A percentile compares a stretch with the other conserved stretches of the same genome.
Evolutionary conservation across 768 basidiomycete genomes (phyloP).

Genomic region (Serendipita indica): DNA sequence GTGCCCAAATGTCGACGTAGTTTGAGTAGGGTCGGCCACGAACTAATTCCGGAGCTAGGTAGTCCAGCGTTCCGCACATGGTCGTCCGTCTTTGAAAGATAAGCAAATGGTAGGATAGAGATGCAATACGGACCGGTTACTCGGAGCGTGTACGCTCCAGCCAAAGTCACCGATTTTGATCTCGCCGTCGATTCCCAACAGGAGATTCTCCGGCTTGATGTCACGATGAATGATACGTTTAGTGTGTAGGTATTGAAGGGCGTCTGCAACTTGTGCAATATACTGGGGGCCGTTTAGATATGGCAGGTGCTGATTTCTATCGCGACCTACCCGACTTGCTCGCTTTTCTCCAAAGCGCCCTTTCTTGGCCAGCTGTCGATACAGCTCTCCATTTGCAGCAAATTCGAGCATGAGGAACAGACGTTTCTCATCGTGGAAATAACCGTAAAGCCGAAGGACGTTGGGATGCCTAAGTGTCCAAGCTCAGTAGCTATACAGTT

Average conservation of each 20-base stretch:
- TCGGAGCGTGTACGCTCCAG: conserved; percentile 94
- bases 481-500: background rate
- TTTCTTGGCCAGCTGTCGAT: conserved; percentile 25
- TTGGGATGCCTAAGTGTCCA: conserved; percentile 24
- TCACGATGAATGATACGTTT: conserved; percentile 38
- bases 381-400: conserved; percentile 27
- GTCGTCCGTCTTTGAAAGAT: conserved; percentile 25
- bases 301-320: background rate
- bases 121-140: conserved; percentile 37
- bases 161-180: conserved; percentile 60
- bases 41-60: conserved; percentile 37
- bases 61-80: conserved; percentile 33
- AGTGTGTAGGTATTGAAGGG: conserved; percentile 29
- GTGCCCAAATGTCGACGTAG: conserved; percentile 34
- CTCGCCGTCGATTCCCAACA: conserved; percentile 31
- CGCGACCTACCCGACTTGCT: conserved; percentile 22
- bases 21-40: conserved; percentile 29
- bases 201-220: conserved; percentile 36
- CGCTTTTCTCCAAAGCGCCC: conserved; percentile 25
- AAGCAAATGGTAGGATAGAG: background rate
- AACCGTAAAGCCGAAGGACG: conserved; percentile 27
- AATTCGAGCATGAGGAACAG: conserved; percentile 29
- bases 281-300: conserved; percentile 21
- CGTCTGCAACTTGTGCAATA: conserved; percentile 34
- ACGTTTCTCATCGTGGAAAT: conserved; percentile 27